Evolutionary conservation across 2,329 filamentous ascomycete genomes (phyloP).

Genomic region (Alternaria postmessia): DNA sequence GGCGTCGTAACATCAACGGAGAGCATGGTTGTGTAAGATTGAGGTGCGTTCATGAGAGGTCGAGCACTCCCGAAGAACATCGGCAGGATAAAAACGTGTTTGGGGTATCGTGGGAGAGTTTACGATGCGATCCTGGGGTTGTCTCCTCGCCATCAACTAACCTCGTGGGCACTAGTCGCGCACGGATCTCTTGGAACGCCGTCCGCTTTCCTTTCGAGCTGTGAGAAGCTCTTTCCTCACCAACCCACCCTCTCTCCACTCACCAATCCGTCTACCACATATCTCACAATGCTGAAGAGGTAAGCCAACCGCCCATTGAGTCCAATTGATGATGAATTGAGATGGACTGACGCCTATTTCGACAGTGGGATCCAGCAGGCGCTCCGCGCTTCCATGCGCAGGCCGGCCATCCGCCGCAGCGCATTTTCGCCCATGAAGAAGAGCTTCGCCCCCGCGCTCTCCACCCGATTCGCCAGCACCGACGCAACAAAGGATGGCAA

Average conservation of each 20-base stretch:
- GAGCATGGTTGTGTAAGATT: background rate
- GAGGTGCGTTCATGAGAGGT: background rate
- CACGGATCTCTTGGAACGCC: conserved; percentile 16
- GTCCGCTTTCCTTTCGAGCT: conserved; percentile 17
- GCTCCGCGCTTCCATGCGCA: conserved; percentile 67
- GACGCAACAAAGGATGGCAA: conserved; percentile 67
- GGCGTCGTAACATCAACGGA: background rate
- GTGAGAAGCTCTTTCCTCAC: conserved; percentile 31
- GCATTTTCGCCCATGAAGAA: conserved; percentile 66
- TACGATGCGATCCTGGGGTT: background rate
- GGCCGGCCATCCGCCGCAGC: conserved; percentile 61
- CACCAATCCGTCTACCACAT: conserved; percentile 51
- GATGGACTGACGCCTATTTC: conserved; percentile 47
- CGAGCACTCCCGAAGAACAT: background rate
- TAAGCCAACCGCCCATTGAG: conserved; percentile 49
- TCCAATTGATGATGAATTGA: conserved; percentile 50
- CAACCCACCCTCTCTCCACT: conserved; percentile 40
- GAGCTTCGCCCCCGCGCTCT: conserved; percentile 66
- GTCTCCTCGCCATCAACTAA: conserved; percentile 7
- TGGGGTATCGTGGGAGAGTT: background rate
- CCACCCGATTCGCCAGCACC: conserved; percentile 69
- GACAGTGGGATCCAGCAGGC: conserved; percentile 71
- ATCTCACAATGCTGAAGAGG: conserved; percentile 69
- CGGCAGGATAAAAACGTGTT: background rate
- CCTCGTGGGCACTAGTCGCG: conserved; percentile 14